phyloP scores from a whole-genome alignment of 495 filamentous ascomycete species.

The Umbilicaria muhlenbergii region DNA sequence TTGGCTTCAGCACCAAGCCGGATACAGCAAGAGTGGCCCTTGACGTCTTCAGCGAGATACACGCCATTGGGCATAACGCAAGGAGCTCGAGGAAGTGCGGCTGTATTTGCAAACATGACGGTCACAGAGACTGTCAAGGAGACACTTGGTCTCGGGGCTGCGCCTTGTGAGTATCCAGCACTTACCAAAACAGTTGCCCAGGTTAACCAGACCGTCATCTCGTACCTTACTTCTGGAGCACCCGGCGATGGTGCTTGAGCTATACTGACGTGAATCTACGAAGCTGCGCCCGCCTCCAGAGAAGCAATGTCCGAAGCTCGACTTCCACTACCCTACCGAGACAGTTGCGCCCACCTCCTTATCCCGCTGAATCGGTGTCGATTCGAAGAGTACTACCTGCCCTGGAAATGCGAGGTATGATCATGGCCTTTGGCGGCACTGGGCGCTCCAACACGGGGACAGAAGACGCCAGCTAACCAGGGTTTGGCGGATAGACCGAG shows the following conservation, averaged over 20 bases:
- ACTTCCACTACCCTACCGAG: slow-evolving; percentile 78
- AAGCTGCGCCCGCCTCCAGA: slow-evolving; percentile 46
- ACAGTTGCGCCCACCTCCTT: slow-evolving; percentile 83
- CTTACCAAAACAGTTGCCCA: neutral
- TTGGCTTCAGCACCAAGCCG: no score
- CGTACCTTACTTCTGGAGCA: slow-evolving; percentile 14
- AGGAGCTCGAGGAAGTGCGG: no score
- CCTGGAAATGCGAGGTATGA: slow-evolving; percentile 94
- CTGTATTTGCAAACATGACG: slow-evolving; percentile 4
- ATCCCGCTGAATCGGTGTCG: slow-evolving; percentile 95
- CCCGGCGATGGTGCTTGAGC: neutral
- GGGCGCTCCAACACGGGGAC: slow-evolving; percentile 1
- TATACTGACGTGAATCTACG: slow-evolving; percentile 4
- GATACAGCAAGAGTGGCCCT: no score
- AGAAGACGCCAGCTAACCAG: neutral
- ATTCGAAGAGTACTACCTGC: slow-evolving; percentile 78
- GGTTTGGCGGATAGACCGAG: slow-evolving; percentile 48
- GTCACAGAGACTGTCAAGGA: slow-evolving; percentile 37
- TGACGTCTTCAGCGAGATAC: no score
- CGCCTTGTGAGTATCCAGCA: slow-evolving; percentile 22
- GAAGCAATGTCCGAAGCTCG: slow-evolving; percentile 86
- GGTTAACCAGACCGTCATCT: slow-evolving; percentile 26
- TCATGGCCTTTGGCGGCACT: neutral
- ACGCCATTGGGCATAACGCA: no score
- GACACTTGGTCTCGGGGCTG: slow-evolving; percentile 31